Conservation (phyloP, 1,284 basidiomycete genomes). For the Boletus semigastroideus region DNA sequence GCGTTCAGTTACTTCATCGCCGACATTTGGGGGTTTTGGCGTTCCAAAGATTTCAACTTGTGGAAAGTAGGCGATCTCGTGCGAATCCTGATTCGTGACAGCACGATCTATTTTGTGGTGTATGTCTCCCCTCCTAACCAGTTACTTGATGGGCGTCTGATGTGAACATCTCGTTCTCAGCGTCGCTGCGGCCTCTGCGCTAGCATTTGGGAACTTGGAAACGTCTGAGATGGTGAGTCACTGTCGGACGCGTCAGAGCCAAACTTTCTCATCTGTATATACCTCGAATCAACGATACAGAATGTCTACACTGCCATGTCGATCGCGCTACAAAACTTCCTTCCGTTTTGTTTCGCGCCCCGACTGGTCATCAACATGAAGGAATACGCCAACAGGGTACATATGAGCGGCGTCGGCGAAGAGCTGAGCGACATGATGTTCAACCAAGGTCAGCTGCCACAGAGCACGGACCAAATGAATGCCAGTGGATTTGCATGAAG, state of each 20-base stretch:
- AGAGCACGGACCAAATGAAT: no score
- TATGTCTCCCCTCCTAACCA: not conserved
- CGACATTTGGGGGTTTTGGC: slow-evolving; percentile 5
- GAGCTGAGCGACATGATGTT: not conserved
- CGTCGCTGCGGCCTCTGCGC: not conserved
- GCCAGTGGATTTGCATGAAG: no score
- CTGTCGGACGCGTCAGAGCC: not conserved
- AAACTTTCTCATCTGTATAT: not conserved
- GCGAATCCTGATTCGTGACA: slow-evolving; percentile 17
- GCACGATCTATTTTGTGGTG: slow-evolving; percentile 21
- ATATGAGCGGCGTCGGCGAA: slow-evolving; percentile 3
- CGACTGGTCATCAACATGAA: slow-evolving; percentile 21
- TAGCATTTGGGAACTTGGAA: slow-evolving; percentile 7
- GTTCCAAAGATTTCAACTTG: not conserved
- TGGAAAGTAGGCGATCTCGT: slow-evolving; percentile 14
- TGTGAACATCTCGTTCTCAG: not conserved
- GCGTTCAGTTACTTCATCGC: slow-evolving; percentile 11
- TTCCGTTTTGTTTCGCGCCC: slow-evolving; percentile 19
- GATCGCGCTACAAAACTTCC: slow-evolving; percentile 16
- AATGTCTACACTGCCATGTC: slow-evolving; percentile 10
- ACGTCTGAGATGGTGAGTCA: slow-evolving; percentile 3
- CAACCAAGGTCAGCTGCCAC: no score
- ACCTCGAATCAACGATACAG: not conserved
- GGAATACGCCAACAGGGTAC: slow-evolving; percentile 8
- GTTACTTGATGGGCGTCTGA: not conserved